Conservation (phyloP, 306 rosid genomes). For the Abrus precatorius region DNA sequence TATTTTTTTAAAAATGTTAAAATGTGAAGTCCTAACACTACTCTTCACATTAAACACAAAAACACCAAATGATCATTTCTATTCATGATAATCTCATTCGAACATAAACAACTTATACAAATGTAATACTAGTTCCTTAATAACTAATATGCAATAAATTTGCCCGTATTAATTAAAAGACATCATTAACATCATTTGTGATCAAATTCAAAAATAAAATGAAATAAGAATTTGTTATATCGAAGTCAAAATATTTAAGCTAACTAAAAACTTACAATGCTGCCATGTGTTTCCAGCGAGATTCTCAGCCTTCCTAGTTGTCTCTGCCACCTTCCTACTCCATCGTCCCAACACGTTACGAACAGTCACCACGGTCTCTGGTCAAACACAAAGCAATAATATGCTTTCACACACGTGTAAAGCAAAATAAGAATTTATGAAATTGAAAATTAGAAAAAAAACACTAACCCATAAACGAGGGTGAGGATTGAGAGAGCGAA, state of each 20-base stretch:
- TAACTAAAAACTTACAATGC: slow-evolving; percentile 66
- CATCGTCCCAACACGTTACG: slow-evolving; percentile 81
- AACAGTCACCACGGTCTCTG: slow-evolving; percentile 78
- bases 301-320: slow-evolving; percentile 83
- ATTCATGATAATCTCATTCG: too few relatives aligned
- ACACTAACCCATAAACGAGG: slow-evolving; percentile 69
- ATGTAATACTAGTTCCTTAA: too few relatives aligned
- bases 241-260: not conserved
- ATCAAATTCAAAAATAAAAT: not conserved
- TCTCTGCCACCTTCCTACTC: slow-evolving; percentile 80
- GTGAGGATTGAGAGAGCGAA: slow-evolving; percentile 40
- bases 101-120: too few relatives aligned
- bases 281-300: slow-evolving; percentile 98
- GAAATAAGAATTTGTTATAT: not conserved
- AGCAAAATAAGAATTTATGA: not conserved
- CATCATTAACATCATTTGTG: not conserved
- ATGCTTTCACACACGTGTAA: slow-evolving; percentile 10
- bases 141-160: too few relatives aligned
- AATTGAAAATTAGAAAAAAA: not conserved
- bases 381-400: slow-evolving; percentile 32
- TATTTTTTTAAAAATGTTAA: too few relatives aligned
- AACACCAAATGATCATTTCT: too few relatives aligned
- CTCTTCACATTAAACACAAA: too few relatives aligned
- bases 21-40: too few relatives aligned
- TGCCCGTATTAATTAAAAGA: not conserved